A percentile compares a stretch with the other conserved stretches of the same genome.
Conservation (phyloP, 2,329 filamentous ascomycete genomes). For the Pseudocercospora fuligena region DNA sequence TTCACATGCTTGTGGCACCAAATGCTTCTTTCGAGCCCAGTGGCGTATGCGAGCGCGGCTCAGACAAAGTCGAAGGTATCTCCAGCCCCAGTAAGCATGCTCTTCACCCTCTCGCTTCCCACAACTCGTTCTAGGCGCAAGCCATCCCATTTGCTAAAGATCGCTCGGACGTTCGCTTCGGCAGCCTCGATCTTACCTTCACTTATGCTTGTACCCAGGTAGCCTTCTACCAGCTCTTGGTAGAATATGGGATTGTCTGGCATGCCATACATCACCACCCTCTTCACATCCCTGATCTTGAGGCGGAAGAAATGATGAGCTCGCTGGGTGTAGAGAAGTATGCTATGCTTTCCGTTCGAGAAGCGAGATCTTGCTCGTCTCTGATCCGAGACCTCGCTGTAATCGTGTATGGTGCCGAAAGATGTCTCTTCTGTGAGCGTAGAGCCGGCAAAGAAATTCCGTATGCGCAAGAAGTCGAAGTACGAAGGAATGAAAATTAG, state of each 20-base stretch:
- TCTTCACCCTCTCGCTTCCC: constrained; percentile 77
- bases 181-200: constrained; percentile 62
- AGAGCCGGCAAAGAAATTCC: constrained; percentile 86
- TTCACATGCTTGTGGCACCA: neutral
- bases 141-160: constrained; percentile 90
- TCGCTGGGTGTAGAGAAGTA: constrained; percentile 89
- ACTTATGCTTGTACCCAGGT: constrained; percentile 59
- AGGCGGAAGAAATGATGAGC: constrained; percentile 98
- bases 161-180: constrained; percentile 55
- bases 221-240: constrained; percentile 73
- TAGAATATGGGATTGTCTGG: constrained; percentile 89
- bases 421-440: constrained; percentile 60
- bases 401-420: constrained; percentile 88
- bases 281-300: constrained; percentile 76
- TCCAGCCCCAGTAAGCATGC: constrained; percentile 71
- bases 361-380: constrained; percentile 88
- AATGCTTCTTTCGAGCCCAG: neutral
- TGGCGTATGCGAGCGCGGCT: neutral
- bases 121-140: constrained; percentile 88
- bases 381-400: constrained; percentile 77
- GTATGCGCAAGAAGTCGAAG: constrained; percentile 89
- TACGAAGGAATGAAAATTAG: constrained; percentile 92
- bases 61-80: constrained; percentile 96
- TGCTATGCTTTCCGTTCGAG: constrained; percentile 75
- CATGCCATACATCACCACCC: constrained; percentile 85